Conservation (phyloP, 2,329 filamentous ascomycete genomes). For the Paradendryphiella salina region DNA sequence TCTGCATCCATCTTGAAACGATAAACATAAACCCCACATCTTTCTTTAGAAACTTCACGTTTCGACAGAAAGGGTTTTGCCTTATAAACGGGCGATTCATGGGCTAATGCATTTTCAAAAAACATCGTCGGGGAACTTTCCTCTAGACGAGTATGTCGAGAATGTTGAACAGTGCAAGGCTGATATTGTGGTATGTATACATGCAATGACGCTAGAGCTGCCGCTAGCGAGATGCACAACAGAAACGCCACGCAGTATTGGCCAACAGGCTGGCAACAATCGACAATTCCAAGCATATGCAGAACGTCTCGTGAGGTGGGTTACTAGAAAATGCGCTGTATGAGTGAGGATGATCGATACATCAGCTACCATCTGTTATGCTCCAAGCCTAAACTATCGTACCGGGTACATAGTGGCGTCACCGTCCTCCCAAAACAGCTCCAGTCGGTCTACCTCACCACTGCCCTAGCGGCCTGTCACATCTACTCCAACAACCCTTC, state of each 20-base stretch:
- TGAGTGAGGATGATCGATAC: conserved; percentile 15
- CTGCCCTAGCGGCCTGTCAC: conserved; percentile 20
- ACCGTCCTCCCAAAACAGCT: conserved; percentile 20
- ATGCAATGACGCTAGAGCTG: not conserved
- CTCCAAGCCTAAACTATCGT: conserved; percentile 18
- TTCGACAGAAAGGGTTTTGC: conserved; percentile 17
- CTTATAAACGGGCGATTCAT: not conserved
- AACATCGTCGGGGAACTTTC: not conserved
- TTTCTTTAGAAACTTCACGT: conserved; percentile 27
- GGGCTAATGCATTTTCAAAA: conserved; percentile 7
- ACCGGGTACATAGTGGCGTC: conserved; percentile 15
- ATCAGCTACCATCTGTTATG: conserved; percentile 19
- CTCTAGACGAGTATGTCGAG: not conserved
- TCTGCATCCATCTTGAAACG: conserved; percentile 15
- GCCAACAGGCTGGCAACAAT: not conserved
- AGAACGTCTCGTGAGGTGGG: not conserved
- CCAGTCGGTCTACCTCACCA: conserved; percentile 22
- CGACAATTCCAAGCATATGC: not conserved
- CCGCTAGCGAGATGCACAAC: conserved; percentile 3
- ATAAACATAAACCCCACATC: conserved; percentile 22
- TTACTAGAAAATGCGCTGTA: not conserved
- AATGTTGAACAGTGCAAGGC: not conserved
- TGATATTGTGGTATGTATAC: not conserved
- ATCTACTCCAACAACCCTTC: conserved; percentile 15
- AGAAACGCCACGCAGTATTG: not conserved